A percentile compares a stretch with the other conserved stretches of the same genome.
Conservation (phyloP, 805 yeast genomes). For the Priceomyces melissophilus region DNA sequence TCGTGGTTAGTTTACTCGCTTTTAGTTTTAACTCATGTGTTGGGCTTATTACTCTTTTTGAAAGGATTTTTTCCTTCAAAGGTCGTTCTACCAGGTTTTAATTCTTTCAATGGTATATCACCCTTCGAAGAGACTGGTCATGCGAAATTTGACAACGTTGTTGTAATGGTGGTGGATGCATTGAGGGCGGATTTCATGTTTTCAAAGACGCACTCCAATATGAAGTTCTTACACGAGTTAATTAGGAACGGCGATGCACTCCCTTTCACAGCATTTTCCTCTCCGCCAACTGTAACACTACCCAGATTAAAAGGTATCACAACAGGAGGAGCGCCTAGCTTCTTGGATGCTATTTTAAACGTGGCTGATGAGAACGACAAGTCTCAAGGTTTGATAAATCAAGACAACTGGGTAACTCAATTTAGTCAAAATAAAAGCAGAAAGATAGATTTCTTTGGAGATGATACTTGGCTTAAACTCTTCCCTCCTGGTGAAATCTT, state of each 20-base stretch:
- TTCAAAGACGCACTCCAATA: slow-evolving; percentile 53
- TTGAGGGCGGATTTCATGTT: slow-evolving; percentile 84
- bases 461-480: slow-evolving; percentile 94
- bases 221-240: slow-evolving; percentile 64
- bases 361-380: slow-evolving; percentile 85
- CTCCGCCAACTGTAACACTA: slow-evolving; percentile 95
- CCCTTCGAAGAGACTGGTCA: slow-evolving; percentile 19
- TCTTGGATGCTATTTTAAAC: slow-evolving; percentile 89
- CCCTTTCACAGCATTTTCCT: slow-evolving; percentile 87
- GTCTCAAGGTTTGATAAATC: slow-evolving; percentile 62
- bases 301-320: slow-evolving; percentile 92
- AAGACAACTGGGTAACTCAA: slow-evolving; percentile 87
- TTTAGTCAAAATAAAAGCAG: slow-evolving; percentile 37
- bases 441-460: slow-evolving; percentile 83
- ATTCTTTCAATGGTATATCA: slow-evolving; percentile 24
- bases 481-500: slow-evolving; percentile 64
- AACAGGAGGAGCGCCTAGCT: slow-evolving; percentile 92
- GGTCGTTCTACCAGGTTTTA: slow-evolving; percentile 62
- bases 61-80: slow-evolving; percentile 93
- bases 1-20: slow-evolving; percentile 2
- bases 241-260: slow-evolving; percentile 66
- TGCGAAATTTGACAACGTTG: slow-evolving; percentile 60
- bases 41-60: slow-evolving; percentile 61
- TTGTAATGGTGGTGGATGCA: slow-evolving; percentile 90
- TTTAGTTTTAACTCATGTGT: slow-evolving; percentile 18